Base-by-base conservation (phyloP, 2,329 filamentous ascomycete genomes). In the Fusarium decemcellulare region DNA sequence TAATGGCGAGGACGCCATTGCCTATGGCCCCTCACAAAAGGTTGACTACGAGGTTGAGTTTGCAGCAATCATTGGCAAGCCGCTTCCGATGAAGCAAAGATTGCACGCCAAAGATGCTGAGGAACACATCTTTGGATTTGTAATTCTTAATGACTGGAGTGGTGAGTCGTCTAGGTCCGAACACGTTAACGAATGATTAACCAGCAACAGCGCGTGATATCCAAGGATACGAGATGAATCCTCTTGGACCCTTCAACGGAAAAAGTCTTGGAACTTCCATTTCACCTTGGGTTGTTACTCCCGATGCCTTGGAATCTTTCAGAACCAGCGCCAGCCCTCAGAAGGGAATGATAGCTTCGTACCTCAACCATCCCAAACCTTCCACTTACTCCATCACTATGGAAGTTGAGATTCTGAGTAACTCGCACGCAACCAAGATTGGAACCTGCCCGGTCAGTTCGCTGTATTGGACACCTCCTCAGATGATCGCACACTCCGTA, bases 61-160 rank as follows among this genome's bases (percentile, higher is more conserved):
- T 23, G 84, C 82, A 0, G 79, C 81, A 7, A 73, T 86, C 3
- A 77, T 86, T 8, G 83, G 83, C 3, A 83, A 84, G 42, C 75
- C 80, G 0, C 73, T 80, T 10, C 62, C 71, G 0, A 67, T 80
- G n/a, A 78, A 80, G 2, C 66, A 82, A 43, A 74, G 76, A 1
- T 63, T 87, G 1, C 70, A 75, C 0, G 77, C 82, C 0, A 83
- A 82, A 18, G 83, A 87, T 32, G 86, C 88, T 0, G 82, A 87
- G 8, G 82, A 87, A 1, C 86, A 91, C 67, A 87, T 91, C 15
- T 91, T 91, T 73, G 89, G 89, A 0, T 80, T 90, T n/a, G 85
- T 89, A 1, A 76, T 91, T 39, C 72, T 91, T 12, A 91, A 91
- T 66, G 88, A 91, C 65, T 91, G 89, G 89, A 85, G 82, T 27